Conservation (phyloP, 192 early-diverging fungal species). For the Umbelopsis ramanniana region DNA sequence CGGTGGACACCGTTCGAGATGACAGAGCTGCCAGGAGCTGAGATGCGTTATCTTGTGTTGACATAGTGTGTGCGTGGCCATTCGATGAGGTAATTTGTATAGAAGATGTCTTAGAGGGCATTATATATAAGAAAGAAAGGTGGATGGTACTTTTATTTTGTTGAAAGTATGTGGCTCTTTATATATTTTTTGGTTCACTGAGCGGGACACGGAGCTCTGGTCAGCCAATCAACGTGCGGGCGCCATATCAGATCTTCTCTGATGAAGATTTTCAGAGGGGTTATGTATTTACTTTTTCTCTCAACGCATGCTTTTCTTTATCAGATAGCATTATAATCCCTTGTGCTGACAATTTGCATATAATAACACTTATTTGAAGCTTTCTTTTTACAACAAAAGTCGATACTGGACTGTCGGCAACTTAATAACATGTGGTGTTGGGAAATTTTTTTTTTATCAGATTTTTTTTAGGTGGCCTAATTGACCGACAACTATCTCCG, state of each 20-base stretch:
- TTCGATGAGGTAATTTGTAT: slow-evolving; percentile 30
- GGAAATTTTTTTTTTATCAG: slow-evolving; percentile 14
- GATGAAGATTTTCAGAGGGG: no score
- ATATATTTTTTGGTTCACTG: slow-evolving; percentile 5
- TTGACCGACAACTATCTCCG: not conserved
- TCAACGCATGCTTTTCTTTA: no score
- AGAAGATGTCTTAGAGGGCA: slow-evolving; percentile 19
- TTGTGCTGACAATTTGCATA: not conserved
- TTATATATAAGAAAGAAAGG: not conserved
- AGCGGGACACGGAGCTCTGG: not conserved
- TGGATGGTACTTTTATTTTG: not conserved
- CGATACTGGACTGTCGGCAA: not conserved
- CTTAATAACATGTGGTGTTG: not conserved
- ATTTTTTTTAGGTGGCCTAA: slow-evolving; percentile 5
- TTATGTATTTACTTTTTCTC: no score
- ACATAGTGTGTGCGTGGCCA: slow-evolving; percentile 30
- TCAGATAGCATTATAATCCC: no score
- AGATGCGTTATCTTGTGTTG: slow-evolving; percentile 25
- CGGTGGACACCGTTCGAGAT: slow-evolving; percentile 32
- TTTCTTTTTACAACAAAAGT: not conserved
- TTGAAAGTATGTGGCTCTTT: not conserved
- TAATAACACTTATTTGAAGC: not conserved
- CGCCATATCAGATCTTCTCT: not conserved
- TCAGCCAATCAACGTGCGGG: slow-evolving; percentile 7
- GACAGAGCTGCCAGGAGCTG: slow-evolving; percentile 29